A percentile compares a stretch with the other conserved stretches of the same genome.
Conservation (phyloP, 805 yeast genomes). For the Wickerhamiella nectarea region DNA sequence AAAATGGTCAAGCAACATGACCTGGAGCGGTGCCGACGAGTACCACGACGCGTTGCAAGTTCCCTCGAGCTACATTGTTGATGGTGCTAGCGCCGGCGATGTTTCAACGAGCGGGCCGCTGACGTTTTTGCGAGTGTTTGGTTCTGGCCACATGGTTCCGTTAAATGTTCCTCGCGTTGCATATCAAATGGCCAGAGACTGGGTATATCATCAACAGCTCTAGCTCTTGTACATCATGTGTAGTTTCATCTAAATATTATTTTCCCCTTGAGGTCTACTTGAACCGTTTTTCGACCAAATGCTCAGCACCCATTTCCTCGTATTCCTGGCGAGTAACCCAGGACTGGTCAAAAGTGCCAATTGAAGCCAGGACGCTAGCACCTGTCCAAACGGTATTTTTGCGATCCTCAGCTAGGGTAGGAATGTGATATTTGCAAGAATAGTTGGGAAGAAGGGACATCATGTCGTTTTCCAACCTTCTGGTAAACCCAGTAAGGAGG, state of each 20-base stretch:
- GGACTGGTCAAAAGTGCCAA: slow-evolving; percentile 88
- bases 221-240: too few species aligned
- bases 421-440: slow-evolving; percentile 64
- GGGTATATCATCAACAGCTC: slow-evolving; percentile 34
- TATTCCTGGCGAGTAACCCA: slow-evolving; percentile 86
- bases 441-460: slow-evolving; percentile 61
- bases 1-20: slow-evolving; percentile 64
- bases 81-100: slow-evolving; percentile 43
- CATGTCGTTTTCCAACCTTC: slow-evolving; percentile 59
- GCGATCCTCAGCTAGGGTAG: slow-evolving; percentile 56
- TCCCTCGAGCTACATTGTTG: slow-evolving; percentile 19
- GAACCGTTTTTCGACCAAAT: slow-evolving; percentile 32
- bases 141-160: slow-evolving; percentile 93
- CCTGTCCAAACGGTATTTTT: slow-evolving; percentile 82
- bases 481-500: slow-evolving; percentile 65
- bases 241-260: too few species aligned
- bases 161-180: slow-evolving; percentile 75
- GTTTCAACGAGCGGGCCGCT: slow-evolving; percentile 48
- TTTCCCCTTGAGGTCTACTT: background rate
- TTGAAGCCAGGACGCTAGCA: slow-evolving; percentile 71
- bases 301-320: slow-evolving; percentile 77
- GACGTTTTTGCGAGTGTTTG: slow-evolving; percentile 66
- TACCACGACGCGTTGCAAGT: slow-evolving; percentile 32
- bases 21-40: slow-evolving; percentile 47
- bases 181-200: slow-evolving; percentile 68